Evolutionary conservation across 2,329 filamentous ascomycete genomes (phyloP), one percentile per base, ranked within the genome.

Genomic region (Xylariaceae sp.): DNA sequence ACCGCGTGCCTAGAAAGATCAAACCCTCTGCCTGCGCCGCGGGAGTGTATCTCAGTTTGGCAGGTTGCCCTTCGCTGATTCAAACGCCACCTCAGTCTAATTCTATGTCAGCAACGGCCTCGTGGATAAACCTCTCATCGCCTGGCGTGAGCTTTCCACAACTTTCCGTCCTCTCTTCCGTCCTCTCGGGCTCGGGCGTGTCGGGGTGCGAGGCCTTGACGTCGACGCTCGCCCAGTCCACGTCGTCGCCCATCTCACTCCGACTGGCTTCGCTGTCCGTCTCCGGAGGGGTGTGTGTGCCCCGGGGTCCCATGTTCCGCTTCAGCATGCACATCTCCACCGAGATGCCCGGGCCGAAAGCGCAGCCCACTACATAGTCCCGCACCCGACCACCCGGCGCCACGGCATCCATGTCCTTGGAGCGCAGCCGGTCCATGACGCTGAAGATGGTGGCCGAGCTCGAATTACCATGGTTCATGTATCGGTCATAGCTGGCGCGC

Each of bases 381-480:
- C 67, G 46, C 33, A 58, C 56, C 12, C 59, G 59, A 2, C 68
- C 70, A 1, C 53, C 65, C 0, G 72, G 71, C 0, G 72, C 70
- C 6, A 72, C 32, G 3, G 59, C 62, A 37, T 78, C 74, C 73
- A 79, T 79, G 8, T 77, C 72, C 45, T 74, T 73, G 15, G 60
- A 52, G 5, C 79, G 63, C 44, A 84, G 46, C 10, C 70, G 64
- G 43, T 83, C 66, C 54, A 85, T 59, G 1, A 86, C 80, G 40
- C 75, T 76, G 45, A 83, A 74, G 10, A 84, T 75, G 3, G 80
- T 83, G 7, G 80, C 76, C 1, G 78, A 83, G 39, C 75, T 80
- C 23, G 72, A 77, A 56, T 85, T 86, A 2, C 81, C 80, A 45
- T 76, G 75, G 33, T 72, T 72, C 31, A 76, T 75, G 46, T 85